Base-by-base conservation (phyloP, 768 basidiomycete species). In the Terana coerulea region DNA sequence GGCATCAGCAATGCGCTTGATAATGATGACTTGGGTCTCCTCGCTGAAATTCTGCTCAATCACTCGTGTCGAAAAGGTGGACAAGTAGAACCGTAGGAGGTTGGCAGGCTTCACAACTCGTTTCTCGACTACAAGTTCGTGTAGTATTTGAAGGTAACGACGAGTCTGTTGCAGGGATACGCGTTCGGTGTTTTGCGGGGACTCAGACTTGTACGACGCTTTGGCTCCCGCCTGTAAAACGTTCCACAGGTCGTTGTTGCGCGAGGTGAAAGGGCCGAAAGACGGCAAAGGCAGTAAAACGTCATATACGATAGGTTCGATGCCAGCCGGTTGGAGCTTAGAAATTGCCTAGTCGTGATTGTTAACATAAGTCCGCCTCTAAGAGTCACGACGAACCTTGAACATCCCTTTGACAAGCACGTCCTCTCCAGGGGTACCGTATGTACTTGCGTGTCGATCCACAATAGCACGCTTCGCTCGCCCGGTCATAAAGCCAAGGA, bases 401-500 rank as follows among this genome's bases (percentile, higher is more conserved):
- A 79, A 58, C 24, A 86, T 65, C 29, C 75, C 75, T 3, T 72
- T 59, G 29, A 80, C 67, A 1, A 84, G 67, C 10, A 73, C 62
- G 2, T 70, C 67, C 59, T 85, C 82, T 1, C 75, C 72, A 15
- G 70, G 67, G 49, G 70, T 75, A 17, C 69, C 74, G 22, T 64
- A 60, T 24, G 72, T 69, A 26, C 67, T 63, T 6, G 75, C 73
- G 61, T 78, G 68, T 30, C 72, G 70, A 51, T 73, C 67, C 17
- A 75, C 67, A 44, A 83, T 74, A 6, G 70, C 68, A 19, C 62
- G 61, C 55, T 72, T 75, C 14, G 79, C 80, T 51, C 81, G 77
- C 29, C 67, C 74, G 15, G 74, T 71, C 50, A 88, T 65, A 66
- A 86, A 88, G 5, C 71, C 69, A 47, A 86, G 59, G 17, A 88